Base-by-base conservation (phyloP, 805 yeast genomes). In the Sugiyamaella americana region DNA sequence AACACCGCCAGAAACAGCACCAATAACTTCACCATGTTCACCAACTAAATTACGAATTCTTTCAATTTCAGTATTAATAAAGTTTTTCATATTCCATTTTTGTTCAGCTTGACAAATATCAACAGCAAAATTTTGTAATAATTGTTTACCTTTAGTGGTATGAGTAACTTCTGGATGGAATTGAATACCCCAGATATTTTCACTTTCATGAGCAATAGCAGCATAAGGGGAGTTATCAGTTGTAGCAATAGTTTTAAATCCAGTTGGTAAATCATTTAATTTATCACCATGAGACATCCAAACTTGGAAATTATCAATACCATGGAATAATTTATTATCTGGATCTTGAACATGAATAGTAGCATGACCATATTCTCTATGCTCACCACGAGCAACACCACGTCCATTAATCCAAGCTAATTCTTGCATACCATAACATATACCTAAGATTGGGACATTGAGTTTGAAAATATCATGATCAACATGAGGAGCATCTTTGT, bases 281-380 rank as follows among this genome's bases (percentile, higher is more conserved):
- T 93, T 93, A 72, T 93, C 98, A 63, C 96, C 96, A 69, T 93
- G 98, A 41, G 98, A 89, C 98, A 93, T 93, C 98, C 98, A 93
- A 52, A 93, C 97, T 66, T 84, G 89, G 50, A 95, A 87, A 72
- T 93, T 84, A 68, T 88, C 94, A 58, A 93, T 87, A 51, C 83
- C 96, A 53, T 80, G 74, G 70, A 93, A 93, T 53, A 93, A 73
- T 18, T 85, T 80, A 66, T 87, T 79, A 18, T 68, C 48, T 37
- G 69, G 54, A 63, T 87, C 93, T 58, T 76, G 73, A 48, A 87
- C 94, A 57, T 80, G 75, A 65, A 93, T 75, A 49, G 85, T 80
- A 51, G 98, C 96, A 42, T 96, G 96, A 51, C 98, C 98, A 64
- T 91, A 93, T 72, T 93, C 98, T 70, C 98, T 82, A 76, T 91